Evolutionary conservation across 306 rosid genomes (phyloP).

Genomic region (Ormosia semicastrata): DNA sequence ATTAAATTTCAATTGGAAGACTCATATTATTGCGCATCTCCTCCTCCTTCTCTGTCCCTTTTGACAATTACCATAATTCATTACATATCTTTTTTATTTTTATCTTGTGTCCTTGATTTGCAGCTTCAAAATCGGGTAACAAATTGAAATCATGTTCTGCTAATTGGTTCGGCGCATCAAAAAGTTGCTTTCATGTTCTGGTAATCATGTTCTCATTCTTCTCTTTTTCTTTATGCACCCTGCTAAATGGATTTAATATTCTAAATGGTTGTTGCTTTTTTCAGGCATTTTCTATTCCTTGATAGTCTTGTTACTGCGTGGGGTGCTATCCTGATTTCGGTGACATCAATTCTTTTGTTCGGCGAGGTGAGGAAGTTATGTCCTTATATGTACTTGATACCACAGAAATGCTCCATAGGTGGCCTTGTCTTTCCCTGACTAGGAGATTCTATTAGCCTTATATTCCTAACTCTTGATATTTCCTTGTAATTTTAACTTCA

Average conservation of each 20-base stretch:
- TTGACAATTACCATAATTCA: no score
- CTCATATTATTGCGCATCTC: no score
- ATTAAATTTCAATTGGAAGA: no score
- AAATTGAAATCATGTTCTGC: no score
- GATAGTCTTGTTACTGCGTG: slow-evolving; percentile 54
- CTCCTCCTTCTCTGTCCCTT: no score
- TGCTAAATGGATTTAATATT: neutral
- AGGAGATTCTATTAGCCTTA: neutral
- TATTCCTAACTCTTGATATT: neutral
- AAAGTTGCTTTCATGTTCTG: no score
- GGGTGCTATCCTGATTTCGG: slow-evolving; percentile 53
- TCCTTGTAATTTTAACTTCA: neutral
- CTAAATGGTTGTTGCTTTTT: neutral
- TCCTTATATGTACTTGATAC: neutral
- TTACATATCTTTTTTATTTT: no score
- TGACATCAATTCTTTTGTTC: slow-evolving; percentile 44
- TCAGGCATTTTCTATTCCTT: slow-evolving; percentile 50
- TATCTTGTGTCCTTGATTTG: no score
- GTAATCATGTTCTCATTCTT: no score
- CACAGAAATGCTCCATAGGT: neutral
- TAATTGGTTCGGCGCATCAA: no score
- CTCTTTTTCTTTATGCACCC: no score
- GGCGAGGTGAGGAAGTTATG: slow-evolving; percentile 42
- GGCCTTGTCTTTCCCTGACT: neutral
- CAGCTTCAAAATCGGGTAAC: no score